Conservation (phyloP, 2,329 filamentous ascomycete genomes). For the Fusarium penzigii region DNA sequence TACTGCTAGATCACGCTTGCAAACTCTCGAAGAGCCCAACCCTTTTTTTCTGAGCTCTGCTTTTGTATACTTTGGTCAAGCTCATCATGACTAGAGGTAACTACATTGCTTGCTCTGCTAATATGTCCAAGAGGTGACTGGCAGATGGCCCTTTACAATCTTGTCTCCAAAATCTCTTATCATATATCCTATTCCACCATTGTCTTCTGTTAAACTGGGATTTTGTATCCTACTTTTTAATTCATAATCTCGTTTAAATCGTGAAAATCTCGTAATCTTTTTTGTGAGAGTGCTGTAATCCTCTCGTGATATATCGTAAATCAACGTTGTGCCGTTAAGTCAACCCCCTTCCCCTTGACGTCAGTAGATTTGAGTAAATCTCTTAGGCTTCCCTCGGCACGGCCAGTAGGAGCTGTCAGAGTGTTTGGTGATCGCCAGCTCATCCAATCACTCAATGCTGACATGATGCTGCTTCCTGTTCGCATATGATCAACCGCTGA, state of each 20-base stretch:
- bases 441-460: slow-evolving; percentile 47
- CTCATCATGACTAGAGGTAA: too few relatives aligned
- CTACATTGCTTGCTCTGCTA: too few relatives aligned
- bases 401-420: slow-evolving; percentile 36
- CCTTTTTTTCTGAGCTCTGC: too few relatives aligned
- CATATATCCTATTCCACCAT: too few relatives aligned
- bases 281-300: slow-evolving; percentile 29
- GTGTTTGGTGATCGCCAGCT: slow-evolving; percentile 40
- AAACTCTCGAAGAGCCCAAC: too few relatives aligned
- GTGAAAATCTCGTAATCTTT: neutral
- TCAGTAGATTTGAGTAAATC: slow-evolving; percentile 48
- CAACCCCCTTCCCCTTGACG: slow-evolving; percentile 37
- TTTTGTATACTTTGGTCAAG: too few relatives aligned
- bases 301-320: slow-evolving; percentile 16
- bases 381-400: slow-evolving; percentile 59
- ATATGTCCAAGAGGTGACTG: too few relatives aligned
- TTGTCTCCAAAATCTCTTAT: too few relatives aligned
- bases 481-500: slow-evolving; percentile 28
- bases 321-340: slow-evolving; percentile 17
- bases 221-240: too few relatives aligned
- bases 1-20: too few relatives aligned
- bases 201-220: too few relatives aligned
- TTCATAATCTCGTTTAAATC: neutral
- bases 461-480: slow-evolving; percentile 34
- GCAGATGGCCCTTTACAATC: too few relatives aligned